Percentiles rank a stretch among this genome's conserved stretches.
These are phyloP conservation scores for Onygenales sp. DNA, from an alignment of 2,329 filamentous ascomycete genomes.

Conservation along the genomic window DNA sequence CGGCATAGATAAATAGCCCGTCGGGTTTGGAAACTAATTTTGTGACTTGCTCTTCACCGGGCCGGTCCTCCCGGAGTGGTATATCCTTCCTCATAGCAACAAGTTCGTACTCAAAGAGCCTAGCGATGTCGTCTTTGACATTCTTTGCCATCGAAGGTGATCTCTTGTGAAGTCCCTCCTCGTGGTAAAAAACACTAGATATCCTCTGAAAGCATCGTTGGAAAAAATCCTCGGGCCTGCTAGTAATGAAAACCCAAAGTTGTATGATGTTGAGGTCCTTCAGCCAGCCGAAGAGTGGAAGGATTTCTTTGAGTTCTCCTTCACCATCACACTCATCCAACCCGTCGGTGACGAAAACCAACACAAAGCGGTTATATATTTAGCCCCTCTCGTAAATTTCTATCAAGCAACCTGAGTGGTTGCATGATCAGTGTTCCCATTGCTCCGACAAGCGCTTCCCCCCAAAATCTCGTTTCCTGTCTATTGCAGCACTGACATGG, in stretches of 20 bases:
- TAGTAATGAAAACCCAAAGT: slow-evolving; percentile 21
- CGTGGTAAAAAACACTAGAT: slow-evolving; percentile 7
- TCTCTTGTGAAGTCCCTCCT: slow-evolving; percentile 17
- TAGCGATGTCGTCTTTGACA: slow-evolving; percentile 16
- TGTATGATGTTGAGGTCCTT: slow-evolving; percentile 5
- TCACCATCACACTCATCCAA: slow-evolving; percentile 21
- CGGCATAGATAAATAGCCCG: slow-evolving; percentile 22
- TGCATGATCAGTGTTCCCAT: slow-evolving; percentile 16
- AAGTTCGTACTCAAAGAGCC: slow-evolving; percentile 16
- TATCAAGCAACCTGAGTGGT: slow-evolving; percentile 11
- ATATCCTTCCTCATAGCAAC: slow-evolving; percentile 8
- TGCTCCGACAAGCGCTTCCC: slow-evolving; percentile 16
- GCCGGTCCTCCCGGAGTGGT: slow-evolving; percentile 13
- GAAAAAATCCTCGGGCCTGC: slow-evolving; percentile 18
- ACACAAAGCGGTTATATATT: background rate
- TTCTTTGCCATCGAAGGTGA: background rate
- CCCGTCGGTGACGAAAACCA: slow-evolving; percentile 20
- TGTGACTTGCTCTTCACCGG: slow-evolving; percentile 13
- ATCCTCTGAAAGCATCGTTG: slow-evolving; percentile 14
- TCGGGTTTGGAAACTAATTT: slow-evolving; percentile 19
- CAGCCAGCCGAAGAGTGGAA: slow-evolving; percentile 14
- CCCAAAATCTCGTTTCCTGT: slow-evolving; percentile 16
- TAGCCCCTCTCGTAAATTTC: background rate
- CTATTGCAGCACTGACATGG: slow-evolving; percentile 13
- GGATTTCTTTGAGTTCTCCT: slow-evolving; percentile 13